Evolutionary conservation across 805 yeast genomes (phyloP), one percentile per base, ranked within the genome.

Genomic region (Starmera amethionina): DNA sequence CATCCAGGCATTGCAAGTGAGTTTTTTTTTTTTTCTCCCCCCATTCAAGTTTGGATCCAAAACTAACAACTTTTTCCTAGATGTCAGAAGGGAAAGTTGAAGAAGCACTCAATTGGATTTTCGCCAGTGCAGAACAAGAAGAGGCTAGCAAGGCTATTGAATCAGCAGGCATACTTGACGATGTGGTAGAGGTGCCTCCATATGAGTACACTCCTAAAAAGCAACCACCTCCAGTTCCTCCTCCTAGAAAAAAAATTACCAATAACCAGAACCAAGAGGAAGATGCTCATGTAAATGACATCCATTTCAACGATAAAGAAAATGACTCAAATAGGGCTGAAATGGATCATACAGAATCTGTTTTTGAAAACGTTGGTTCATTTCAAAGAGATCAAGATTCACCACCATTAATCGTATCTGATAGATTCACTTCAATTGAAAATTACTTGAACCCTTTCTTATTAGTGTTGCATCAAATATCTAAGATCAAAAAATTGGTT

Each of bases 381-480:
- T 30, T 33, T 5, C 22, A 33, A 33, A 33, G 22, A 33, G 35
- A 14, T 10, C n/a, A 33, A 30, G n/a, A 13, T 14, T 9, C 5
- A 14, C 32, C 32, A 2, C 32, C 65, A 0, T 56, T 66, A 3
- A 41, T 68, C 13, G 47, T 68, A 36, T 71, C 73, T 1, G 44
- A 50, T 8, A 47, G 51, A 19, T 44, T 54, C 8, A 64, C 56
- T 3, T 42, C 53, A 5, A 48, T 61, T 32, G 73, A 67, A 44
- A 62, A 65, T 16, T 63, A 65, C 44, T 52, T 69, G 47, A 67
- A 68, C 4, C 67, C 75, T 1, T 34, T 72, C 14, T 42, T 72
- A 27, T 59, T 59, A 50, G 56, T 67, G 6, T 46, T 72, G 7
- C 59, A 64, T n/a, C 59, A 63, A 36, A 52, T 67, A 8, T 59